Base-by-base conservation (phyloP, 2,329 filamentous ascomycete species). In the Xylariaceae sp. region DNA sequence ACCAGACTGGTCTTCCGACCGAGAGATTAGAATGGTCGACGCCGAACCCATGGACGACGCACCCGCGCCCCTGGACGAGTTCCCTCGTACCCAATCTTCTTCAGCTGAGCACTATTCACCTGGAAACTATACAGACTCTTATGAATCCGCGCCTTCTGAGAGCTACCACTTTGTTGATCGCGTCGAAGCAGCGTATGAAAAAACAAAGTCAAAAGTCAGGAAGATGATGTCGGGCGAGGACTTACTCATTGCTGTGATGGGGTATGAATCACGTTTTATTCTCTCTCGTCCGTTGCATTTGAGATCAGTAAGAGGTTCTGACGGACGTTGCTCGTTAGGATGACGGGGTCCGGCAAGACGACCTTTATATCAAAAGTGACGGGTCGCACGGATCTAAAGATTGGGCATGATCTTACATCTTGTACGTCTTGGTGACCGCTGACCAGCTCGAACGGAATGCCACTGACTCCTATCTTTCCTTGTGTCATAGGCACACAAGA, bases 331-430 rank as follows among this genome's bases (percentile, higher is more conserved):
- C 7, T 23, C 17, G 52, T 47, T 56, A 71, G 72, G 13, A 72
- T 74, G 67, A 75, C 73, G 7, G 73, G 73, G 9, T 70, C 73
- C 3, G 73, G 73, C n/a, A 75, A 75, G 62, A 74, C 71, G 2
- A 73, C 72, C 0, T 74, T 75, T 56, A 72, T 75, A 54, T 72
- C 71, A 2, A 72, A 71, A 53, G 69, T 70, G 11, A 74, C 72
- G 4, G 70, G 70, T n/a, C 66, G 66, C 9, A 55, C 44, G 8
- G 68, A 73, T 53, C 62, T 74, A 7, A 60, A 69, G 4, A 72
- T 74, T 44, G 73, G 73, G 3, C 70, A 74, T 54, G 65, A 64
- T 23, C 69, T 75, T 15, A 70, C 68, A 10, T 72, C 71, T 18
- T 74, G 72, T 72, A 63, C 39, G 63, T 56, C 13, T 30, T 3